A percentile compares a stretch with the other conserved stretches of the same genome.
These are phyloP conservation scores for Neurospora cerealis DNA, from an alignment of 495 filamentous ascomycete species.

Conservation along the genomic window DNA sequence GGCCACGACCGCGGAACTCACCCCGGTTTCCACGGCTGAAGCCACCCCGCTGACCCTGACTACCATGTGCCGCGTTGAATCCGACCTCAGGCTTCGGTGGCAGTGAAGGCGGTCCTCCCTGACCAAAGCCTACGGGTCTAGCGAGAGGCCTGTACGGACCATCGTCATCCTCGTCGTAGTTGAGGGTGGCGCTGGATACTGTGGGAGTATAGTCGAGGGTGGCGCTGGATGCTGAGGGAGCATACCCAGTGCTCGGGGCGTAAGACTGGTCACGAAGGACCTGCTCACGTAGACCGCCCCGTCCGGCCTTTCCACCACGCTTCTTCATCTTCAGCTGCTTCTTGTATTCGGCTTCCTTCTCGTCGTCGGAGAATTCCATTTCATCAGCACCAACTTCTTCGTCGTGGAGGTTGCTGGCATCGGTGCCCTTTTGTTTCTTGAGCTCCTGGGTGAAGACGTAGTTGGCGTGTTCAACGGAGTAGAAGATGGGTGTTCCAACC, in stretches of 20 bases:
- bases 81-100: conserved; percentile 16
- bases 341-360: conserved; percentile 80
- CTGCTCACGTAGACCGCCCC: conserved; percentile 11
- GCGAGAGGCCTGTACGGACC: conserved; percentile 59
- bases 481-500: conserved; percentile 61
- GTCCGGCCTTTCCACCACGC: conserved; percentile 33
- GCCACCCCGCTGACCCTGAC: conserved; percentile 17
- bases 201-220: conserved; percentile 19
- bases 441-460: conserved; percentile 78
- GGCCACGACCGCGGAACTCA: conserved; percentile 29
- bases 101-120: conserved; percentile 28
- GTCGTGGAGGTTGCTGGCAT: conserved; percentile 89
- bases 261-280: conserved; percentile 1
- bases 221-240: conserved; percentile 13
- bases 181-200: conserved; percentile 15
- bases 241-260: neutral
- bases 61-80: conserved; percentile 6
- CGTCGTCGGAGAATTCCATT: conserved; percentile 91
- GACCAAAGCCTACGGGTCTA: conserved; percentile 47
- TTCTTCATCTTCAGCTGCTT: conserved; percentile 49
- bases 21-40: conserved; percentile 30
- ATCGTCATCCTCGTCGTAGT: conserved; percentile 56
- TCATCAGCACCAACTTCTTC: conserved; percentile 83
- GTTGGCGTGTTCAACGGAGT: conserved; percentile 60
- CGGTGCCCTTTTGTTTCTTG: conserved; percentile 68